Percentiles rank a stretch among this genome's conserved stretches.
Evolutionary conservation across 2,329 filamentous ascomycete genomes (phyloP).

Genomic region (Penicillium capsulatum): DNA sequence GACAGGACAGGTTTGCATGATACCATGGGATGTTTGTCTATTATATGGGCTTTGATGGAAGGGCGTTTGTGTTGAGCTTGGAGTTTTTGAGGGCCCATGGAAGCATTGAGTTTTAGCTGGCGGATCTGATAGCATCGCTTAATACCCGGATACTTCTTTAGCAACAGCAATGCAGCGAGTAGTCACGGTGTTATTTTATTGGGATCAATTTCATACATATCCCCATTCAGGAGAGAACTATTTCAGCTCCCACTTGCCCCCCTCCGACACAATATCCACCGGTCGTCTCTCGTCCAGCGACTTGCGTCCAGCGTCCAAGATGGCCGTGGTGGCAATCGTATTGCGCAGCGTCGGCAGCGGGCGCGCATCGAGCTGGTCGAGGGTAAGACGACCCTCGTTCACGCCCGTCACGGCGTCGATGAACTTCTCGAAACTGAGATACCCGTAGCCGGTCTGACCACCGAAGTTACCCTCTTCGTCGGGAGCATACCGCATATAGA

Average conservation of each 20-base stretch:
- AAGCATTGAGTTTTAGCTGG: conserved; percentile 2
- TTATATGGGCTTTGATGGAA: conserved; percentile 1
- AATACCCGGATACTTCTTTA: not conserved
- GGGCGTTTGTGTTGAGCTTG: conserved; percentile 1
- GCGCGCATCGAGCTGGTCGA: conserved; percentile 73
- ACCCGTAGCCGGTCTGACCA: conserved; percentile 87
- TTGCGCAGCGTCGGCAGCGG: conserved; percentile 81
- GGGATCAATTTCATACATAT: conserved; percentile 1
- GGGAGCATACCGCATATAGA: conserved; percentile 91
- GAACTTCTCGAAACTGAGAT: conserved; percentile 94
- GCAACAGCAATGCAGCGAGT: not conserved
- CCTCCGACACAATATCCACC: conserved; percentile 60
- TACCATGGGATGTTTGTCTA: conserved; percentile 20
- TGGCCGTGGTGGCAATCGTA: conserved; percentile 86
- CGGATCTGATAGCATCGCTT: conserved; percentile 1
- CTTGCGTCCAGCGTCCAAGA: conserved; percentile 78
- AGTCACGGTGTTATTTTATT: not conserved
- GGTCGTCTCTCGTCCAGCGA: conserved; percentile 79
- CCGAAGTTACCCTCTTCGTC: conserved; percentile 94
- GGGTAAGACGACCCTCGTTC: conserved; percentile 66
- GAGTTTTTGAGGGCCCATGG: conserved; percentile 2
- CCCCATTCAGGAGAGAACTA: conserved; percentile 24
- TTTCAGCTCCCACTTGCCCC: conserved; percentile 60
- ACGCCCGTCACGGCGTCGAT: conserved; percentile 78
- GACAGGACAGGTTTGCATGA: conserved; percentile 12